A percentile compares a stretch with the other conserved stretches of the same genome.
These are phyloP conservation scores for Scenedesmus sp. DNA, from an alignment of 163 green algal species.

Conservation along the genomic window DNA sequence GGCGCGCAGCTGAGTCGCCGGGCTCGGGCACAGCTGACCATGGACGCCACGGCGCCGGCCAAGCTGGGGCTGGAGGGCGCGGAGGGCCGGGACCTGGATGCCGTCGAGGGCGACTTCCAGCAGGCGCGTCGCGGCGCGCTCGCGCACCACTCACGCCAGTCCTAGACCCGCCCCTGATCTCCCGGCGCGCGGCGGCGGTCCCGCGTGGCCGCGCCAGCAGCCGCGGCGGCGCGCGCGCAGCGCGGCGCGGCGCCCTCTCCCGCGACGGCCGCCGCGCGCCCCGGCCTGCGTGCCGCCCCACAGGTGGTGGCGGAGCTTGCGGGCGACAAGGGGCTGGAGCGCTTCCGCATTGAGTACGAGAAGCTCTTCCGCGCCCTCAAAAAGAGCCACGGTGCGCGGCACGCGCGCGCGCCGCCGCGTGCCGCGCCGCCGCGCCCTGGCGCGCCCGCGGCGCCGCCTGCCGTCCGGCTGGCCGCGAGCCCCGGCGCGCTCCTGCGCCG, in stretches of 20 bases:
- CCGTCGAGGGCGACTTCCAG: constrained; percentile 79
- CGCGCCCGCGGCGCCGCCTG: too few relatives aligned
- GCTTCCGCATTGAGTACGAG: constrained; percentile 90
- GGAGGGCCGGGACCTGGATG: constrained; percentile 35
- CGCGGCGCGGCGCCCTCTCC: neutral
- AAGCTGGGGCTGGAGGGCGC: too few relatives aligned
- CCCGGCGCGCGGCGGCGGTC: neutral
- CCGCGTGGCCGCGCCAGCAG: neutral
- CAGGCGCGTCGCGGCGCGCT: constrained; percentile 60
- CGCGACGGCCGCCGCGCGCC: neutral
- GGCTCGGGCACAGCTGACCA: too few relatives aligned
- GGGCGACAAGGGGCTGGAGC: constrained; percentile 79
- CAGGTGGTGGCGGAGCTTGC: constrained; percentile 89
- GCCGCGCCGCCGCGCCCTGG: neutral
- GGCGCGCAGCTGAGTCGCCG: too few relatives aligned
- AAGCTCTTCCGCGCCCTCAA: constrained; percentile 87
- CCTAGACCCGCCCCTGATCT: neutral
- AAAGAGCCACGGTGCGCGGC: constrained; percentile 82
- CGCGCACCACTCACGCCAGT: too few relatives aligned
- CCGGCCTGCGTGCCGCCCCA: neutral
- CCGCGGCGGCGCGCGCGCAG: neutral
- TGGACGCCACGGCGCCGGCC: too few relatives aligned
- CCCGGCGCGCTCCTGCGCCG: neutral
- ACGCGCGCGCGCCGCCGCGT: neutral
- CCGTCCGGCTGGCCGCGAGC: too few relatives aligned